phyloP scores from a whole-genome alignment of 768 basidiomycete species.

The Mycena filopes region DNA sequence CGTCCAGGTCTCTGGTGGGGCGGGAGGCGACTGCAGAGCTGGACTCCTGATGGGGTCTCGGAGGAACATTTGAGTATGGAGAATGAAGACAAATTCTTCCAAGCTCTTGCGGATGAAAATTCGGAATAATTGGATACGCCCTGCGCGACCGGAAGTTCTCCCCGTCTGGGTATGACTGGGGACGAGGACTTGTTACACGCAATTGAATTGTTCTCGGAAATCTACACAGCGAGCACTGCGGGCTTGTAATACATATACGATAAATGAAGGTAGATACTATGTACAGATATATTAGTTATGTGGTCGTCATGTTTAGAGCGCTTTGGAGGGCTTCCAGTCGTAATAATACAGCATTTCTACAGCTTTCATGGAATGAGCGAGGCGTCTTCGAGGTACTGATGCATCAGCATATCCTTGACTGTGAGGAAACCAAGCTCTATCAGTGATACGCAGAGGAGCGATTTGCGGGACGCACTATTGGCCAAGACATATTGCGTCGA shows the following conservation, averaged over 20 bases:
- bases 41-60: constrained; percentile 42
- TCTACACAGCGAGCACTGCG: not conserved
- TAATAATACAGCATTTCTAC: too few relatives aligned
- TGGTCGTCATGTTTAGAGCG: too few relatives aligned
- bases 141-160: too few relatives aligned
- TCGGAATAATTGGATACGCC: not conserved
- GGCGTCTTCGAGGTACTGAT: constrained; percentile 52
- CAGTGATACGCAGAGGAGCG: not conserved
- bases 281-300: constrained; percentile 22
- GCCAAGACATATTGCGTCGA: constrained; percentile 65
- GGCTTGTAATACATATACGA: constrained; percentile 18
- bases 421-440: not conserved
- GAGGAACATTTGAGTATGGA: constrained; percentile 20
- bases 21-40: constrained; percentile 48
- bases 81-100: constrained; percentile 16
- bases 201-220: too few relatives aligned
- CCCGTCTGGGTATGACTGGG: too few relatives aligned
- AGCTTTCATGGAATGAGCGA: constrained; percentile 43
- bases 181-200: too few relatives aligned
- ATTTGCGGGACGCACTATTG: constrained; percentile 47
- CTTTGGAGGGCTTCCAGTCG: too few relatives aligned
- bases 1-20: constrained; percentile 59
- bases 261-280: constrained; percentile 29
- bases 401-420: constrained; percentile 62
- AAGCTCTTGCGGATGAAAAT: constrained; percentile 7